A percentile compares a stretch with the other conserved stretches of the same genome.
phyloP scores from a whole-genome alignment of 1,284 basidiomycete genomes.

The Exobasidium rhododendri region DNA sequence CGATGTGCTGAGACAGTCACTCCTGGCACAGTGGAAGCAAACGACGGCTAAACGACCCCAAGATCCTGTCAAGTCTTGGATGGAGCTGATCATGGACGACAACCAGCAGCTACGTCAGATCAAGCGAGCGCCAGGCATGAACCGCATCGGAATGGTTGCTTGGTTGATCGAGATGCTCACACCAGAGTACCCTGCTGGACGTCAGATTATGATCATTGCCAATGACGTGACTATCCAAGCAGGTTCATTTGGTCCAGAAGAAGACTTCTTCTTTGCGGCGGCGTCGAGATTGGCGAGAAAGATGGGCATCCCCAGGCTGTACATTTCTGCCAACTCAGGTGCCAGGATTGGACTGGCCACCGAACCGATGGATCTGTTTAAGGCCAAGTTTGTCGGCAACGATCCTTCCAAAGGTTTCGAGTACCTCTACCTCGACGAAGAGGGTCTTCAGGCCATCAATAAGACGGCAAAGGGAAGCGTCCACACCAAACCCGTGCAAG shows the following conservation, averaged over 20 bases:
- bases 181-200: constrained; percentile 87
- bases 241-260: constrained; percentile 91
- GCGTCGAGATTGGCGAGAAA: constrained; percentile 86
- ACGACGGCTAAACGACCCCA: constrained; percentile 58
- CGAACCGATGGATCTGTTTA: constrained; percentile 83
- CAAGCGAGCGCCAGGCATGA: constrained; percentile 85
- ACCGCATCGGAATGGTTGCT: constrained; percentile 94
- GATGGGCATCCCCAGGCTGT: constrained; percentile 55
- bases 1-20: constrained; percentile 92
- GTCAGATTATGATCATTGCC: constrained; percentile 82
- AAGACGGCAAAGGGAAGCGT: constrained; percentile 64
- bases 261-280: constrained; percentile 95
- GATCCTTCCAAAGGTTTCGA: constrained; percentile 90
- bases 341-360: constrained; percentile 87
- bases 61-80: constrained; percentile 72
- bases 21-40: constrained; percentile 86
- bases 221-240: constrained; percentile 99
- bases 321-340: constrained; percentile 18
- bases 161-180: constrained; percentile 93
- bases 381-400: constrained; percentile 82
- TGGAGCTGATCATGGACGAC: constrained; percentile 89
- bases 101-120: constrained; percentile 85
- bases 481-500: constrained; percentile 71
- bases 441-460: constrained; percentile 60
- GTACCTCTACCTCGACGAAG: constrained; percentile 78